Base-by-base conservation (phyloP, 2,329 filamentous ascomycete genomes). In the Macrophomina tecta region DNA sequence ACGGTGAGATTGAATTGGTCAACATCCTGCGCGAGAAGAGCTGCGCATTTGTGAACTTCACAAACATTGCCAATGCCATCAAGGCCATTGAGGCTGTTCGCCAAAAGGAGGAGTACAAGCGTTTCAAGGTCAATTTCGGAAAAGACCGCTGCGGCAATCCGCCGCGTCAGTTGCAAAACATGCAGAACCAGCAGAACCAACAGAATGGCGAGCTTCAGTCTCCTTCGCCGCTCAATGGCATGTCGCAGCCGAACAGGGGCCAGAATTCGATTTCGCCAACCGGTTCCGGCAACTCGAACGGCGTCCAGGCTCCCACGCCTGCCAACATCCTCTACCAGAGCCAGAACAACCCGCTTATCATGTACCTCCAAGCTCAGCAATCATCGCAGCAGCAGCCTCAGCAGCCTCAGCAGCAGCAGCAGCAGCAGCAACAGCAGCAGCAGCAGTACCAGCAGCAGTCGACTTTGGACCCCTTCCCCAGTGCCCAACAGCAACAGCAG, bases 91-190 rank as follows among this genome's bases (percentile, higher is more conserved):
- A 99, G 81, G 95, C 94, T 28, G 89, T 99, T 70, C 89, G 95
- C 67, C 91, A 93, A 75, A 93, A 94, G 76, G 95, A 98, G 51
- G 95, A 99, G 76, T 99, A 99, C 85, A 92, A 90, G 81, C 89
- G 95, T 74, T 99, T 99, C 89, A 99, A 99, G 86, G 94, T 99
- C 79, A 99, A 99, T 84, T 99, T 99, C 77, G 95, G 95, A 80
- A 99, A 99, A 83, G 95, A 99, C 77, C 90, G 95, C 66, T 99
- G 95, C 75, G 95, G 95, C 72, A 99, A 99, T 82, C 91, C 95
- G 63, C 95, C 95, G 52, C 90, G 95, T 68, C 95, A 98, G 82
- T 86, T 92, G 71, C 88, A 90, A 78, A 87, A 76, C 69, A 71
- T 84, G 70, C 82, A 83, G 69, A 79, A 82, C 62, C 83, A 85